Base-by-base conservation (phyloP, 768 basidiomycete species). In the Lactarius quietus region DNA sequence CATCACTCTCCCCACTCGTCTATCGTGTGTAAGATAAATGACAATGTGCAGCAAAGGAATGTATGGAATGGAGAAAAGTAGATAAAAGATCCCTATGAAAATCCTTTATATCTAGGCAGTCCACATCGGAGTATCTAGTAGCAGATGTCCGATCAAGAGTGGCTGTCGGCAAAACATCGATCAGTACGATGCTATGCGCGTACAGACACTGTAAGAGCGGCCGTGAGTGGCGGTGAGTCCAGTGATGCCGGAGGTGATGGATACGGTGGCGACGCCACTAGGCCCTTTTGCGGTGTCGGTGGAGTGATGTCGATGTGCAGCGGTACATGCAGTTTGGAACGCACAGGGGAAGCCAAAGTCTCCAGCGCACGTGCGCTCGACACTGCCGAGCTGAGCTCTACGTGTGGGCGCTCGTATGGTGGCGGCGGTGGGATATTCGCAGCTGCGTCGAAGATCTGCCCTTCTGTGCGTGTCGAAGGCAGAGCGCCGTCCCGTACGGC, bases 401-500 rank as follows among this genome's bases (percentile, higher is more conserved):
- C 8, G 28, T 26, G 43, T 10, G 55, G 38, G 17, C 61, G 68
- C 23, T 55, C 57, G n/a, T 58, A 65, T 18, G 64, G 12, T 26
- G 59, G 63, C 8, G 75, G 31, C 45, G 70, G 57, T 35, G 67
- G 57, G 65, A 76, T 76, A 29, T 79, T 77, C 14, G 75, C 75
- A 29, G 79, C 82, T 12, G 72, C 74, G 76, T 85, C 76, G 59
- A 88, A 72, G 41, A 78, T 75, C 20, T 81, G 78, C 59, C 93
- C 91, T 63, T 75, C 79, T 70, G 84, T 84, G 23, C 67, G 67
- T 3, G 88, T 88, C 28, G 79, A 84, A 0, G 92, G 92, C 29
- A 94, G 78, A 74, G 84, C 80, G 72, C 90, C 73, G 38, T 88
- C 86, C 60, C 85, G 80, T 39, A 84, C 82, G 3, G 88, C 90